Percentiles rank a stretch among this genome's conserved stretches.
Evolutionary conservation across 1,284 basidiomycete genomes (phyloP).

Genomic region (Tausonia pullulans): DNA sequence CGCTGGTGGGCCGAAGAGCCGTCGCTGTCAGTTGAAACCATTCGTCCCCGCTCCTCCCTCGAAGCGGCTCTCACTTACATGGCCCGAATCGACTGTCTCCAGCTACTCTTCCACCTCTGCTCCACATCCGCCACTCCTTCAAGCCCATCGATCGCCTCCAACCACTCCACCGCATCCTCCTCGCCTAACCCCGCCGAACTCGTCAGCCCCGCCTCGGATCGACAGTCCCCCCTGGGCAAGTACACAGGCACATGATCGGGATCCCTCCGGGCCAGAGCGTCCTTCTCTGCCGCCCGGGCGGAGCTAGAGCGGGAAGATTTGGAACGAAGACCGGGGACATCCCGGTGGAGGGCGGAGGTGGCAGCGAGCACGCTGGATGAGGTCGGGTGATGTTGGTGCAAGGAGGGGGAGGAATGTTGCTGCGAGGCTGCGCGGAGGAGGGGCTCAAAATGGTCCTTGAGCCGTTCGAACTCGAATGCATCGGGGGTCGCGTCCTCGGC

Average conservation of each 20-base stretch:
- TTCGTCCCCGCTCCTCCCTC: no score
- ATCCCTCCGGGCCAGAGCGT: neutral
- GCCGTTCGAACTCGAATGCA: slow-evolving; percentile 72
- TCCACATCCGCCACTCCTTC: slow-evolving; percentile 59
- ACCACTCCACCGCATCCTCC: slow-evolving; percentile 55
- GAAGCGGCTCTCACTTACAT: slow-evolving; percentile 41
- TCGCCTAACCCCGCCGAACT: slow-evolving; percentile 43
- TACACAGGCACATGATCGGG: slow-evolving; percentile 30
- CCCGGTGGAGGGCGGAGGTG: slow-evolving; percentile 65
- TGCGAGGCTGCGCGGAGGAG: slow-evolving; percentile 39
- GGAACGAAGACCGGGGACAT: slow-evolving; percentile 32
- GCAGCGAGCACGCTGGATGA: slow-evolving; percentile 65
- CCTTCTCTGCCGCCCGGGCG: neutral
- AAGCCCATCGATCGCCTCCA: slow-evolving; percentile 49
- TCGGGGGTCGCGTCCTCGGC: slow-evolving; percentile 73
- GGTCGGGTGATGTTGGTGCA: slow-evolving; percentile 43
- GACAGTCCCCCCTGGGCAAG: slow-evolving; percentile 21
- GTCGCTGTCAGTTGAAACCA: neutral
- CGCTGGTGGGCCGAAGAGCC: neutral
- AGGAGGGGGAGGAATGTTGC: slow-evolving; percentile 41
- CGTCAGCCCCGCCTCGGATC: slow-evolving; percentile 20
- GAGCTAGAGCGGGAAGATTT: slow-evolving; percentile 3
- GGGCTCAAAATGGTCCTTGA: slow-evolving; percentile 90
- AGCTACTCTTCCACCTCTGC: slow-evolving; percentile 69
- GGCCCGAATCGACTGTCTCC: slow-evolving; percentile 54